Conservation (phyloP, 441 rosid species). For the Populus tomentosa region DNA sequence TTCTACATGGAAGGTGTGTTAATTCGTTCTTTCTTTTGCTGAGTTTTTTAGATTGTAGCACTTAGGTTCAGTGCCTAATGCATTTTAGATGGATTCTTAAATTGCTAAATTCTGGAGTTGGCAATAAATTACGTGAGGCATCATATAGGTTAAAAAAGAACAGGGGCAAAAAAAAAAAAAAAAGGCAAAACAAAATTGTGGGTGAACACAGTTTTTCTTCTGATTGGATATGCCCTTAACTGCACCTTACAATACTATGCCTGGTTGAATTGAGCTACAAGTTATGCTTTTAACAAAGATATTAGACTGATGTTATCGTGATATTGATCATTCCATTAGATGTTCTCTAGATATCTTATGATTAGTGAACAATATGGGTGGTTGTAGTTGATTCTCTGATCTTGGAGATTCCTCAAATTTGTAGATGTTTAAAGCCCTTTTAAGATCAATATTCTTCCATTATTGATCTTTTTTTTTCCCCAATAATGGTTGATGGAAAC, state of each 20-base stretch:
- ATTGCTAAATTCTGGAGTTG: background rate
- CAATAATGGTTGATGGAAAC: background rate
- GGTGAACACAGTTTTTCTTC: background rate
- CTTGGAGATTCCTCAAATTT: background rate
- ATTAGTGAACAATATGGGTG: background rate
- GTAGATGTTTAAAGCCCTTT: background rate
- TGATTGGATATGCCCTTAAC: background rate
- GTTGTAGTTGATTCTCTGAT: background rate
- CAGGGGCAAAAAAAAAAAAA: background rate
- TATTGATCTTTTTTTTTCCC: background rate
- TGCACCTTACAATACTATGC: background rate
- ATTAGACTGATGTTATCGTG: background rate
- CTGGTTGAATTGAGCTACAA: background rate
- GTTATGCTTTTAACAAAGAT: background rate
- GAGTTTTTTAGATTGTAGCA: background rate
- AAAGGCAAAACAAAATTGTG: background rate
- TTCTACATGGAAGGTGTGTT: conserved; percentile 80
- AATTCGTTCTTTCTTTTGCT: background rate
- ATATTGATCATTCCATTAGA: background rate
- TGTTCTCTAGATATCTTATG: background rate
- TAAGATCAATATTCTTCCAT: background rate
- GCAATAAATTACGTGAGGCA: background rate
- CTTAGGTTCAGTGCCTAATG: background rate
- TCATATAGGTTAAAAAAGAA: background rate
- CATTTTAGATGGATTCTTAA: background rate